Base-by-base conservation (phyloP, 345 rosid species). In the Mercurialis annua region DNA sequence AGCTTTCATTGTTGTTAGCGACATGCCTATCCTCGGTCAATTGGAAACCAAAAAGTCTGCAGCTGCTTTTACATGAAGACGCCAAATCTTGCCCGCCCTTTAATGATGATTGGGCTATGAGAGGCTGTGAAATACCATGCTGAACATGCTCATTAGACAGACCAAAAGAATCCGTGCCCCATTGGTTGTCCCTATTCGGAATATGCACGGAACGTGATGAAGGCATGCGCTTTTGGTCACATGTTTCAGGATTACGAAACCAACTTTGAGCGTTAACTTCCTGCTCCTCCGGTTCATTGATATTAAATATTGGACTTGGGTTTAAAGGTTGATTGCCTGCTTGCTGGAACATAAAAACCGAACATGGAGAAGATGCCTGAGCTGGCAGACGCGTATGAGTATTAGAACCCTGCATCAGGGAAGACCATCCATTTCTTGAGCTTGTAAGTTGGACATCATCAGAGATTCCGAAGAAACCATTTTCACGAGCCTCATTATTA, bases 1-100 rank as follows among this genome's bases (percentile, higher is more conserved):
- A 42, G 64, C 66, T 69, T 33, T 75, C 78, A 52, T 83, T 78
- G 38, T 70, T 71, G 34, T 65, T 53, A 0, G 82, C 30, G 40
- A 65, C 71, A 70, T 71, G 80, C 29, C 77, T 70, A 71, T 84
- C 95, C 55, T 91, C 95, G 0, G 86, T 91, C 77, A 94, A 66
- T 1, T 88, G 91, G 82, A 94, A 90, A 44, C 99, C 99, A 67
- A 94, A 94, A 67, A 94, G 91, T 72, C 96, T 85, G 81, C 99
- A 94, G 70, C 95, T 85, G 68, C 86, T 84, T 77, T 84, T 85
- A 63, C 88, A 82, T 0, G 88, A 74, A 36, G 87, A 60, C 30
- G 68, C 79, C 64, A 84, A 27, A 62, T 87, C 84, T 72, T 78
- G 84, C 24, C 67, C 36, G 29, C 68, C 64, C 49, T 80, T 59